A percentile compares a stretch with the other conserved stretches of the same genome.
Evolutionary conservation across 192 early-diverging fungal species (phyloP).

Genomic region (Backusella parvicylindrica): DNA sequence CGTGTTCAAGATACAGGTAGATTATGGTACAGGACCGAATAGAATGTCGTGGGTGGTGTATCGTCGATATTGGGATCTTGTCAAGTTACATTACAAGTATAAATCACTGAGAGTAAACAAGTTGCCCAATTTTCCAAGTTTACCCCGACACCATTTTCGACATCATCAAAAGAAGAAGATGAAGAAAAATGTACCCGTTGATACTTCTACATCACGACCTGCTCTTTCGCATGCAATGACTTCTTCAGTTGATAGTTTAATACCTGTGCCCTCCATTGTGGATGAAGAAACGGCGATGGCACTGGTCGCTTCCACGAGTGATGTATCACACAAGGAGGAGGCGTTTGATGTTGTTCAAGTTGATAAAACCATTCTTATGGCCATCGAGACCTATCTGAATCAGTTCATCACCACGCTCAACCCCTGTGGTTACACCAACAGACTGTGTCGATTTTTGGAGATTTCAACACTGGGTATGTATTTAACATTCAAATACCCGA

Average conservation of each 20-base stretch:
- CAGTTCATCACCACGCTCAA: constrained; percentile 37
- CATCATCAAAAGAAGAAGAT: background rate
- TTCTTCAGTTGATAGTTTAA: background rate
- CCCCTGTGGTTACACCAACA: constrained; percentile 37
- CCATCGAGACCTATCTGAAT: constrained; percentile 24
- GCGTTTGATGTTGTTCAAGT: background rate
- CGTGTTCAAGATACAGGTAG: background rate
- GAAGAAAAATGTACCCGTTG: background rate
- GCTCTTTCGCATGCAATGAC: background rate
- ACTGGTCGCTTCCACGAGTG: background rate
- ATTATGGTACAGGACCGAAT: constrained; percentile 7
- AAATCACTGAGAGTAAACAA: background rate
- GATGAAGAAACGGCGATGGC: background rate
- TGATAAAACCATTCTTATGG: background rate
- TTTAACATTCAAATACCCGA: constrained; percentile 24
- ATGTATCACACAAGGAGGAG: background rate
- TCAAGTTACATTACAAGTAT: constrained; percentile 31
- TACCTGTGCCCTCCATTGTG: background rate
- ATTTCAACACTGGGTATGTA: constrained; percentile 42
- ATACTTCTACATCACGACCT: background rate
- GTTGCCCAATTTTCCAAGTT: constrained; percentile 20
- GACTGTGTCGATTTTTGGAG: constrained; percentile 49
- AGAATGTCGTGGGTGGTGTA: constrained; percentile 22
- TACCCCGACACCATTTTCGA: constrained; percentile 10
- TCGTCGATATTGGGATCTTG: constrained; percentile 30